Evolutionary conservation across 2,329 filamentous ascomycete genomes (phyloP), one percentile per base, ranked within the genome.

Genomic region (Fusarium sp.): DNA sequence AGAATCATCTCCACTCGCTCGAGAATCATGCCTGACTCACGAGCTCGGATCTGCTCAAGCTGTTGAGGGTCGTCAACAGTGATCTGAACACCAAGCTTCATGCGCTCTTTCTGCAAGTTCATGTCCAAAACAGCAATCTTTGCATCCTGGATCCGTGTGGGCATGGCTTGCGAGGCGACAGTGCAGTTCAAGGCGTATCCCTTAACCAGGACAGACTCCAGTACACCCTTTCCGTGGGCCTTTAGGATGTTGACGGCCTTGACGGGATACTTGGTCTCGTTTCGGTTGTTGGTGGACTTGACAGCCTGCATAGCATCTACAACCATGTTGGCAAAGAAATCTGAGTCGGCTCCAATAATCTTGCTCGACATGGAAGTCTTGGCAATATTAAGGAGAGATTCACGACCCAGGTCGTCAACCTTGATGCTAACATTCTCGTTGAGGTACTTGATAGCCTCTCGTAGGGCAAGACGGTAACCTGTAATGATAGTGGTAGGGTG

Each of bases 341-440:
- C 94, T 15, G 93, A 94, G 83, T 99, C 96, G 61, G 93, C 86
- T 63, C 96, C 96, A 80, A 99, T 98, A 79, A 99, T 97, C 86
- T 99, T 99, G 87, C 93, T 97, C 57, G 95, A 98, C 95, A 99
- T 99, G 78, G 95, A 98, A 23, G 96, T 99, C 86, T 95, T 98
- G 70, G 96, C 96, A 80, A 99, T 98, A 84, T 90, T 98, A 79
- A 98, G 82, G 75, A 99, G 89, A 66, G 93, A 96, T 70, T 98
- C 96, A 68, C 93, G 91, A 66, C 94, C 95, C 59, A 99, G 89
- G 67, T 92, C 90, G 79, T 98, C 95, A 62, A 98, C 95, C 85
- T 97, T 97, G 78, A 94, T 93, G 86, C 93, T 95, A 82, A 99
- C 92, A 82, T 98, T 97, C 83, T 99, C 96, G 84, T 94, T 95